Conservation (phyloP, 495 filamentous ascomycete genomes). For the Rhypophila decipiens region DNA sequence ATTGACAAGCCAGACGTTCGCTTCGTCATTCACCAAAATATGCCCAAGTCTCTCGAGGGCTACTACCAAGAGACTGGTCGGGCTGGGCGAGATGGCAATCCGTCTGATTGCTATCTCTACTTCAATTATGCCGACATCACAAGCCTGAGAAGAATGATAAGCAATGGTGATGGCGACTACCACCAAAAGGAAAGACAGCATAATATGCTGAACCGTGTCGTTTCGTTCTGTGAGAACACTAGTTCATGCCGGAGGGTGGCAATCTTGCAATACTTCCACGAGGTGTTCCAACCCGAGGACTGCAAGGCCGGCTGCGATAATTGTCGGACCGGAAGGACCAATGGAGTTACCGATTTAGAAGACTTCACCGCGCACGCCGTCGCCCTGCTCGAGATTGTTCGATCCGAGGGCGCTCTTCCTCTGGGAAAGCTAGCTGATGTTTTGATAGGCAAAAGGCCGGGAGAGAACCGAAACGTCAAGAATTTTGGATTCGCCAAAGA, state of each 20-base stretch:
- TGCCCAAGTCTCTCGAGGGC: slow-evolving; percentile 94
- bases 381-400: slow-evolving; percentile 60
- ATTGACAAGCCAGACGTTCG: slow-evolving; percentile 96
- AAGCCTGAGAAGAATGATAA: slow-evolving; percentile 65
- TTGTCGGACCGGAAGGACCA: slow-evolving; percentile 56
- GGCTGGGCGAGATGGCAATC: slow-evolving; percentile 83
- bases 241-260: slow-evolving; percentile 81
- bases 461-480: slow-evolving; percentile 15
- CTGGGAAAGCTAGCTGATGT: slow-evolving; percentile 46
- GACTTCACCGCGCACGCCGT: slow-evolving; percentile 74
- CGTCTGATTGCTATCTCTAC: slow-evolving; percentile 83
- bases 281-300: slow-evolving; percentile 62
- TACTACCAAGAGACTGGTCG: slow-evolving; percentile 98
- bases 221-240: slow-evolving; percentile 81
- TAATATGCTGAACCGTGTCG: slow-evolving; percentile 75
- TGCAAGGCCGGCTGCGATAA: slow-evolving; percentile 81
- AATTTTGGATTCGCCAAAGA: slow-evolving; percentile 38
- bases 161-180: slow-evolving; percentile 61
- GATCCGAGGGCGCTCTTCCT: slow-evolving; percentile 44
- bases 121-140: slow-evolving; percentile 69
- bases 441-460: slow-evolving; percentile 38
- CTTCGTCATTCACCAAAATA: slow-evolving; percentile 85
- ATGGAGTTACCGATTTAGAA: slow-evolving; percentile 52
- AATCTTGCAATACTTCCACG: slow-evolving; percentile 87
- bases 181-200: slow-evolving; percentile 78